Conservation (phyloP, 768 basidiomycete species). For the Rossbeevera mucosa region DNA sequence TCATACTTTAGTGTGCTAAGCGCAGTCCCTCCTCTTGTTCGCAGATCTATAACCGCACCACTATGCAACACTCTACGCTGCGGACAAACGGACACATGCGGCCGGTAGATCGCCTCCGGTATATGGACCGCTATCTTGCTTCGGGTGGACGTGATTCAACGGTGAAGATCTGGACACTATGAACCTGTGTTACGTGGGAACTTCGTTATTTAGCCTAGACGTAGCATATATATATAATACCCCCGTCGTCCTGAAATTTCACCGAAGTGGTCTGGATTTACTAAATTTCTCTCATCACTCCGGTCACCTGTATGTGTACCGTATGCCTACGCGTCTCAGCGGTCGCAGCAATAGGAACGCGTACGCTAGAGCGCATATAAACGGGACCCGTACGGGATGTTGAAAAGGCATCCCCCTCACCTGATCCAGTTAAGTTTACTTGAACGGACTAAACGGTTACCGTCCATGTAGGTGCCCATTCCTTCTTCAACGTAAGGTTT, state of each 20-base stretch:
- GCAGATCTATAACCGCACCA: conserved; percentile 93
- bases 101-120: conserved; percentile 83
- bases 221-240: conserved; percentile 24
- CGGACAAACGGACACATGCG: conserved; percentile 89
- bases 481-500: not conserved
- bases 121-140: conserved; percentile 93
- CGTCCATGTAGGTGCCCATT: not conserved
- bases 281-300: not conserved
- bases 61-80: conserved; percentile 80
- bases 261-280: not conserved
- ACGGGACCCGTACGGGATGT: not conserved
- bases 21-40: not conserved
- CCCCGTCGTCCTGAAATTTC: not conserved
- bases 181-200: conserved; percentile 20
- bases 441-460: not conserved
- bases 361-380: not conserved
- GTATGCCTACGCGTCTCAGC: too few species aligned
- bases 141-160: conserved; percentile 84
- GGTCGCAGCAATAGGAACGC: too few species aligned
- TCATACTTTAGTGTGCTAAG: not conserved
- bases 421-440: not conserved
- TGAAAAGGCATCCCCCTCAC: too few species aligned
- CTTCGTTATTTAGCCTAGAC: conserved; percentile 16
- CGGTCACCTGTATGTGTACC: not conserved
- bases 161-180: conserved; percentile 93